Conservation (phyloP, 768 basidiomycete species). For the Nevesoporus exiguus region DNA sequence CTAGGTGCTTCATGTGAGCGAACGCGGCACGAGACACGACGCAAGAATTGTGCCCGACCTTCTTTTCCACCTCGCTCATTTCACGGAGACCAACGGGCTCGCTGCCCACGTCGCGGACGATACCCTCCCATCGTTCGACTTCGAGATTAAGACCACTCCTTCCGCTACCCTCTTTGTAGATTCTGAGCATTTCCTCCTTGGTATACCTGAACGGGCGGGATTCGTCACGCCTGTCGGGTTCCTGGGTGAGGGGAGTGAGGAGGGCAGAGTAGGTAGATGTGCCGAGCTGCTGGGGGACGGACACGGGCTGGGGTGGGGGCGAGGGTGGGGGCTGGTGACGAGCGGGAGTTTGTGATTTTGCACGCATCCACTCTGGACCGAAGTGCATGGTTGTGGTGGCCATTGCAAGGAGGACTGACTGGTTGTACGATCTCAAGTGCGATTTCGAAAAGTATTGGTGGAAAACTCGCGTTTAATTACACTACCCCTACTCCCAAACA, state of each 20-base stretch:
- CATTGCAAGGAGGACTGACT: constrained; percentile 23
- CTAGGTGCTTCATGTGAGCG: constrained; percentile 42
- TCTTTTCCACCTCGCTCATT: constrained; percentile 80
- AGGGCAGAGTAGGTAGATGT: constrained; percentile 70
- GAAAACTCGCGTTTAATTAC: constrained; percentile 28
- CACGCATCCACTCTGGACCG: constrained; percentile 91
- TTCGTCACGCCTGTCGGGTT: constrained; percentile 57
- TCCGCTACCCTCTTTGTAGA: constrained; percentile 77
- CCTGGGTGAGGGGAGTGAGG: constrained; percentile 42
- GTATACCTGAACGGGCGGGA: constrained; percentile 82
- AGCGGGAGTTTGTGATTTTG: constrained; percentile 58
- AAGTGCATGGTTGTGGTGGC: constrained; percentile 77
- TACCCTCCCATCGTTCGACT: constrained; percentile 87
- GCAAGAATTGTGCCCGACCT: constrained; percentile 49
- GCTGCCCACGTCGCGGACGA: constrained; percentile 69
- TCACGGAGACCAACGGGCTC: constrained; percentile 79
- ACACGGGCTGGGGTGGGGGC: constrained; percentile 47
- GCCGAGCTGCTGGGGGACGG: constrained; percentile 48
- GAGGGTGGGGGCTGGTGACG: constrained; percentile 57
- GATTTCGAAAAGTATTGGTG: constrained; percentile 18
- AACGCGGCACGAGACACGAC: constrained; percentile 12
- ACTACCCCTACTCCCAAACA: constrained; percentile 5
- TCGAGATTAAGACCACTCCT: constrained; percentile 75
- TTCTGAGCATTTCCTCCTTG: constrained; percentile 78
- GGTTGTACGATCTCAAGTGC: not conserved